Percentiles rank a stretch among this genome's conserved stretches.
These are phyloP conservation scores for Ophiocordyceps unilateralis DNA, from an alignment of 2,329 filamentous ascomycete genomes.

Conservation along the genomic window DNA sequence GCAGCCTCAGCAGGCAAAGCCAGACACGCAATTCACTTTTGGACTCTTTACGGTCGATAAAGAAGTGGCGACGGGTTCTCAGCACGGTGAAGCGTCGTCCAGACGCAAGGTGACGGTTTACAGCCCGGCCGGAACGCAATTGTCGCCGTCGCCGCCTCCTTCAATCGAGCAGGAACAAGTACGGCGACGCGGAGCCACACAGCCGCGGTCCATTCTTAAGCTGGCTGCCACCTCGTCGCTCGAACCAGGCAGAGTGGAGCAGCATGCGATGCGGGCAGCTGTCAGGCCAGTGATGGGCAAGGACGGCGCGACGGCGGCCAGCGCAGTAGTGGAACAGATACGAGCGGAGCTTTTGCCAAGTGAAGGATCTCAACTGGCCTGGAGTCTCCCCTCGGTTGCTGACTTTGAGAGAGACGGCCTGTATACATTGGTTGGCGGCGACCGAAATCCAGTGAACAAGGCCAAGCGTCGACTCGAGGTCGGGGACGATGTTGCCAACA, in stretches of 20 bases:
- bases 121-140: constrained; percentile 8
- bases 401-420: constrained; percentile 9
- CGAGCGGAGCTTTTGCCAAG: constrained; percentile 8
- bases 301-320: neutral
- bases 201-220: constrained; percentile 19
- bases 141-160: constrained; percentile 9
- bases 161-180: constrained; percentile 19
- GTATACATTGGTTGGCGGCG: neutral
- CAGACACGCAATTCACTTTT: neutral
- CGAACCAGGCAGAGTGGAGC: constrained; percentile 1
- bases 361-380: constrained; percentile 1
- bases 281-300: constrained; percentile 6
- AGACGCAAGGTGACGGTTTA: constrained; percentile 16
- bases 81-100: neutral
- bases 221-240: constrained; percentile 2
- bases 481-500: neutral
- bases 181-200: constrained; percentile 12
- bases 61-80: neutral
- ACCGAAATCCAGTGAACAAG: neutral
- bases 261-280: constrained; percentile 1
- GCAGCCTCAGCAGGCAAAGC: neutral
- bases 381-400: constrained; percentile 8
- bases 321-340: constrained; percentile 11
- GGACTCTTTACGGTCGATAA: neutral
- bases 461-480: neutral